Conservation (phyloP, 2,329 filamentous ascomycete genomes). For the Mariannaea elegans region DNA sequence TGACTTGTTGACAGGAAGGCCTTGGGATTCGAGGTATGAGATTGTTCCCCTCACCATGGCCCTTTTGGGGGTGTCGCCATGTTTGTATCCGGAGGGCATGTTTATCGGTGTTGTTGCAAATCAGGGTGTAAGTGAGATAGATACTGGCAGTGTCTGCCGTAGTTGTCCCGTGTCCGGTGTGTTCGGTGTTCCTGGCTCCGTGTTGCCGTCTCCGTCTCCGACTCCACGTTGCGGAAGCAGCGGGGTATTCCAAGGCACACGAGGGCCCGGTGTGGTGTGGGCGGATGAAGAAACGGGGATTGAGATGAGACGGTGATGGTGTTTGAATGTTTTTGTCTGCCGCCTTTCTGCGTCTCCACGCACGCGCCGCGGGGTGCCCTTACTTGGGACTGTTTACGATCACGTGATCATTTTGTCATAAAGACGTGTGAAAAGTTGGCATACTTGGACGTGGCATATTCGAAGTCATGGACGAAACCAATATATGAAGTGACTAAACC, state of each 20-base stretch:
- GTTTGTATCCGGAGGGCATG: slow-evolving; percentile 47
- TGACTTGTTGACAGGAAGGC: slow-evolving; percentile 50
- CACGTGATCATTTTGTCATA: no score
- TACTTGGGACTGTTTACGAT: no score
- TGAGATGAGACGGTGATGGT: slow-evolving; percentile 39
- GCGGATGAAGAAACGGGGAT: slow-evolving; percentile 29
- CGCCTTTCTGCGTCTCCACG: slow-evolving; percentile 5
- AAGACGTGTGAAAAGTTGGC: no score
- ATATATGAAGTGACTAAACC: no score
- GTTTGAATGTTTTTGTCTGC: slow-evolving; percentile 48
- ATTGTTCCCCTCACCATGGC: slow-evolving; percentile 51
- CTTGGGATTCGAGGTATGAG: slow-evolving; percentile 50
- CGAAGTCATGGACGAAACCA: no score
- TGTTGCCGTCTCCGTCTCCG: neutral
- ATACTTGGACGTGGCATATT: no score
- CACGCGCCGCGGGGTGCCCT: no score
- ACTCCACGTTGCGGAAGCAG: slow-evolving; percentile 7
- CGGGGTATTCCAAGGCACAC: neutral
- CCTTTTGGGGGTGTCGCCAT: slow-evolving; percentile 49
- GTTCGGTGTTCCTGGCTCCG: neutral
- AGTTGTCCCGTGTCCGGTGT: neutral
- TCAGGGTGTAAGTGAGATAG: neutral
- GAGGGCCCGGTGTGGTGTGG: slow-evolving; percentile 23
- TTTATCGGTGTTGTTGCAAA: slow-evolving; percentile 5
- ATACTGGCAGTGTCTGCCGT: neutral